phyloP scores from a whole-genome alignment of 768 basidiomycete species.

The Tylopilus rubrobrunneus region DNA sequence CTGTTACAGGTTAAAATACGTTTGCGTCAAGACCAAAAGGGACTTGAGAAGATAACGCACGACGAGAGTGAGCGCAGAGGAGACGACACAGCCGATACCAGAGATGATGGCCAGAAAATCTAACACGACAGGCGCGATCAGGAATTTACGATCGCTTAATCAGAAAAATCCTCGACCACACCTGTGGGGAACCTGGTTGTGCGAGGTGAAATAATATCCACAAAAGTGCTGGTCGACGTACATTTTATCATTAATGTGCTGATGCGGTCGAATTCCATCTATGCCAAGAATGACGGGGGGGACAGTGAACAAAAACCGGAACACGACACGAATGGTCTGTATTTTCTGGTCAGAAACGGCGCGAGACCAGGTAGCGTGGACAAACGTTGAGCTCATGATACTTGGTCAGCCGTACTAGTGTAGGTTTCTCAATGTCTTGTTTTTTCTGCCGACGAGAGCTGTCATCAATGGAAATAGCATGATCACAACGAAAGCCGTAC shows the following conservation, averaged over 20 bases:
- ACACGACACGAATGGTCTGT: slow-evolving; percentile 66
- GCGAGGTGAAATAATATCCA: not conserved
- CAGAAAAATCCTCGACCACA: not conserved
- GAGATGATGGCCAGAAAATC: slow-evolving; percentile 59
- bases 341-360: not conserved
- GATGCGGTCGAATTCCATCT: slow-evolving; percentile 63
- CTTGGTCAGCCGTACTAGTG: slow-evolving; percentile 67
- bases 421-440: slow-evolving; percentile 60
- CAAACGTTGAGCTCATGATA: slow-evolving; percentile 82
- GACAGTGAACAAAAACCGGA: slow-evolving; percentile 68
- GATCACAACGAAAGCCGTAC: slow-evolving; percentile 36
- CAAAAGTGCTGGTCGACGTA: slow-evolving; percentile 16
- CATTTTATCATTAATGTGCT: slow-evolving; percentile 62
- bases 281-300: slow-evolving; percentile 63
- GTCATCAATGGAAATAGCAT: not conserved
- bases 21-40: too few relatives aligned
- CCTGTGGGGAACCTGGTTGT: slow-evolving; percentile 26
- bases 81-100: slow-evolving; percentile 58
- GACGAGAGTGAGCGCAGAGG: slow-evolving; percentile 71
- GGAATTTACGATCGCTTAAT: too few relatives aligned
- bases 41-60: too few relatives aligned
- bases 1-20: slow-evolving; percentile 31
- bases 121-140: slow-evolving; percentile 15
- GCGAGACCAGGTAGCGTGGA: not conserved
- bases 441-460: slow-evolving; percentile 37